Base-by-base conservation (phyloP, 179 eudicot species). In the Silene coronaria region DNA sequence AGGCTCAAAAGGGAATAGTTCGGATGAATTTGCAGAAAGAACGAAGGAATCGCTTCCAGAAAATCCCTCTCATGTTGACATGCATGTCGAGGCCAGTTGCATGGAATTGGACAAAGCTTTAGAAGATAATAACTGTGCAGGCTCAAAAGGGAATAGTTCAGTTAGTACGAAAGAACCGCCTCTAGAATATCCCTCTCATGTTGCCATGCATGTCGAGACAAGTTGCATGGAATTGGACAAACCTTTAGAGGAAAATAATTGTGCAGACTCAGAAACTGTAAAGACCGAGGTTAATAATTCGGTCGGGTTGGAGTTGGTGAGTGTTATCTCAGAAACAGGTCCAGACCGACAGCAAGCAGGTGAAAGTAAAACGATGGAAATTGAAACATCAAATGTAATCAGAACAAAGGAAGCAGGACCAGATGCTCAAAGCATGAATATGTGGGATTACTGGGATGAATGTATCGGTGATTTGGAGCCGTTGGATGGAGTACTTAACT, bases 401-500 rank as follows among this genome's bases (percentile, higher is more conserved):
- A 69, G 23, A 4, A 55, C 16, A 2, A 78, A 77, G 71, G 76
- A 67, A 57, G 51, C 22, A n/a, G 69, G 23, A 21, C 17, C 53
- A 11, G 60, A 4, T 27, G 64, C 27, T 30, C 69, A 57, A 74
- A 48, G 62, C 36, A 59, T 26, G 53, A 48, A n/a, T 28, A 53
- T 75, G 9, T 71, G 75, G 66, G 72, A 70, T 51, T 38, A 21
- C 45, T 64, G 76, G 70, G 61, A 22, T 3, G 74, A 77, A 67
- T 58, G 74, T 22, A 13, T 65, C 0, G 42, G 38, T 1, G 48
- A 68, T 2, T 32, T 55, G 57, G 79, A 75, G 26, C 76, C 67
- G 17, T 53, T 53, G n/a, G 76, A 53, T 0, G 59, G 27, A 51
- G 73, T 30, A 12, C 36, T 32, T 48, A 67, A 72, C 34, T 72